Base-by-base conservation (phyloP, 2,329 filamentous ascomycete species). In the Verticillium klebahnii region DNA sequence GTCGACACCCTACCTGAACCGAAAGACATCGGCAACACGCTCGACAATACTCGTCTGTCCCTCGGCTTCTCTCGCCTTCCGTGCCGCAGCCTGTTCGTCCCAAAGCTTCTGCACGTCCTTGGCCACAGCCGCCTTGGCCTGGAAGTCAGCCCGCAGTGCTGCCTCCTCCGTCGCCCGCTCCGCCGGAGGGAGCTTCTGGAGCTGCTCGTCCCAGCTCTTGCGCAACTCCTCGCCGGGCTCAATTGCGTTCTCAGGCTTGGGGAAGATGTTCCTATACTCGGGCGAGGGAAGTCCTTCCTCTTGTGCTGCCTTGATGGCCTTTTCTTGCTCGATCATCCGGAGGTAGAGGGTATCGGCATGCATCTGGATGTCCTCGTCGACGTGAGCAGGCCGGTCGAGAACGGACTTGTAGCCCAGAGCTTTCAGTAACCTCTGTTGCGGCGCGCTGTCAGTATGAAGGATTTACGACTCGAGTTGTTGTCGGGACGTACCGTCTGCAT, bases 351-450 rank as follows among this genome's bases (percentile, higher is more conserved):
- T 86, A 78, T 99, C 95, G 63, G 94, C 94, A 74, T 97, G 93
- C 89, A 98, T 92, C 76, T 98, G 95, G 64, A 99, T 92, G 68
- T 89, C 86, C 73, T 97, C 93, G 69, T 97, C 91, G 59, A 91
- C 83, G 34, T 88, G 83, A 0, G 82, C 78, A 9, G 88, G 79
- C 25, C 88, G 85, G 55, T 89, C 85, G 64, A 85, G 80, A 31
- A 85, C 86, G 8, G 86, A 85, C 37, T 96, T 84, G 73, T 97
- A 98, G 5, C 95, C 95, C 19, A 99, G 78, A 1, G 93, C 93
- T 75, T 94, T 93, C 32, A 99, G 79, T 68, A 99, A 93, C 74
- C 94, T 90, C 85, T 93, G 65, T 23, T 54, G 58, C 2, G 57
- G 61, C 9, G 12, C 57, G 59, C 17, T 59, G 50, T 29, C 32